Evolutionary conservation across 176 grass and related monocot species (phyloP), one percentile per base, ranked within the genome.

Genomic region (Aegilops sharonensis): DNA sequence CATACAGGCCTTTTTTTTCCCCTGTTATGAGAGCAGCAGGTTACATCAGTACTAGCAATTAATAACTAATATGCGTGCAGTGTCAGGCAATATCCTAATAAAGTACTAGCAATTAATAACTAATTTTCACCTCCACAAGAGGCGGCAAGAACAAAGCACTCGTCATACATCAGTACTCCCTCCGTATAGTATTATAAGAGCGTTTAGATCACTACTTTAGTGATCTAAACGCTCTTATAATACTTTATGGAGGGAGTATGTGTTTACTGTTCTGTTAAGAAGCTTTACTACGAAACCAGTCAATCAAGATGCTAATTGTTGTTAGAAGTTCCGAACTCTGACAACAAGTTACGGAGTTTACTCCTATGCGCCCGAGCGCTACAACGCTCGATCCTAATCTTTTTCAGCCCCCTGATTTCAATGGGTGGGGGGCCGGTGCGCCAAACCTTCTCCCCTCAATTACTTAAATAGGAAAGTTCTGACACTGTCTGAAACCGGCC

Each of bases 1-100:
- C 82, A 60, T 87, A 90, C 32, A 92, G 81, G 11, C 86, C 80
- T 56, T 79, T 62, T 61, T 88, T 92, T 52, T 88, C 91, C 54
- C 84, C 94, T 91, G 87, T 59, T 70, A 64, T 18, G 50, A 77
- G 61, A 79, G n/a, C 31, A 76, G 68, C 75, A 80, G 73, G 21
- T 75, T 39, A 23, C 9, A 77, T 35, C 35, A 64, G n/a, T 70
- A 52, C 48, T 54, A 78, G 52, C 18, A 62, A 32, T 45, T 69
- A 63, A 80, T 75, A 37, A 72, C 25, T 73, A 43, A 6, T 24
- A 60, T 77, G 14, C 27, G 30, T 42, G 60, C 7, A 47, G 20
- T 74, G 18, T 84, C 57, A 50, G 3, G 43, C 18, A 69, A 69
- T 23, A 67, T 34, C 67, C 23, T 10, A 50, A 70, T 48, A 54